These are phyloP conservation scores for Termitomyces sp. DNA, from an alignment of 768 basidiomycete species.

Conservation along the genomic window DNA sequence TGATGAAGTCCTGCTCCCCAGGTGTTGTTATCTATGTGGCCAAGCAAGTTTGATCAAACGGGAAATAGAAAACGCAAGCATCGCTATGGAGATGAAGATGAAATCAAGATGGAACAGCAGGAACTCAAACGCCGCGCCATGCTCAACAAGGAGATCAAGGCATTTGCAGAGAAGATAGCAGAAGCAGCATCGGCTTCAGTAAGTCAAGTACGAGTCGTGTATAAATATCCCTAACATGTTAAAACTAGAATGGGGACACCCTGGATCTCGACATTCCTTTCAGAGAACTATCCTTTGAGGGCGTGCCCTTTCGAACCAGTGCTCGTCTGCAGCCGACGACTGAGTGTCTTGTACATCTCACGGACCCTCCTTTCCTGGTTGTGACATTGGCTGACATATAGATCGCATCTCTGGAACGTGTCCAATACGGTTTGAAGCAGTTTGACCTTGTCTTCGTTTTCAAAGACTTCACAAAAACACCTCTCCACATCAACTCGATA, in stretches of 20 bases:
- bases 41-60: slow-evolving; percentile 90
- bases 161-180: slow-evolving; percentile 89
- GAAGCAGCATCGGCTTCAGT: slow-evolving; percentile 80
- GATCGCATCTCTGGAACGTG: slow-evolving; percentile 94
- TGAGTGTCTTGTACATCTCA: slow-evolving; percentile 92
- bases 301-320: slow-evolving; percentile 94
- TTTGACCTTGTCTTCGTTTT: slow-evolving; percentile 98
- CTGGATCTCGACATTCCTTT: slow-evolving; percentile 96
- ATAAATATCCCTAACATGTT: neutral
- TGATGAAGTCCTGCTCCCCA: too few species aligned
- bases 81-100: slow-evolving; percentile 97
- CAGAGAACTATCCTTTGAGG: slow-evolving; percentile 94
- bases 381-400: slow-evolving; percentile 94
- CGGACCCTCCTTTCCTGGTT: slow-evolving; percentile 94
- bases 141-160: slow-evolving; percentile 92
- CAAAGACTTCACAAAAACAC: slow-evolving; percentile 90
- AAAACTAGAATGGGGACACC: slow-evolving; percentile 62
- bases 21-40: too few species aligned
- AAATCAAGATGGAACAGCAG: slow-evolving; percentile 98
- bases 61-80: slow-evolving; percentile 98
- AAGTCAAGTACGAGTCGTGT: slow-evolving; percentile 21
- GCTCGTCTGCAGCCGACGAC: slow-evolving; percentile 95
- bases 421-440: slow-evolving; percentile 92
- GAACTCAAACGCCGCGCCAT: slow-evolving; percentile 86
- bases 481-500: slow-evolving; percentile 96